These are phyloP conservation scores for Phytopythium delawarense DNA, from an alignment of 352 stramenopile species.

Conservation along the genomic window DNA sequence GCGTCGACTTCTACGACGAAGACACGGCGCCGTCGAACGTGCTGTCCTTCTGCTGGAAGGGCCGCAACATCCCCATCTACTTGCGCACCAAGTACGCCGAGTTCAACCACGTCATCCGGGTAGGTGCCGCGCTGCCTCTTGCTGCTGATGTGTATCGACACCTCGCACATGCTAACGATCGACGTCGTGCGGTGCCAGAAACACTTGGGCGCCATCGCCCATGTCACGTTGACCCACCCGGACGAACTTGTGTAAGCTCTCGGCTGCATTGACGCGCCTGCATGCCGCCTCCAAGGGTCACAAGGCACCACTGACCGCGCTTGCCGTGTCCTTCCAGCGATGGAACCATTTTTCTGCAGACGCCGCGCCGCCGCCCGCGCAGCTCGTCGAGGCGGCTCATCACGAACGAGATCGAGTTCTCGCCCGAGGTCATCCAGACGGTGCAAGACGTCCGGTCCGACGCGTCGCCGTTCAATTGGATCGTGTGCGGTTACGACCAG, in stretches of 20 bases:
- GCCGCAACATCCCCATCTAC: constrained; percentile 79
- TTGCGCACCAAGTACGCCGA: constrained; percentile 85
- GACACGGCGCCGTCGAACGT: constrained; percentile 63
- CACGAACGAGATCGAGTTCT: constrained; percentile 82
- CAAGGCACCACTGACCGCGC: not conserved
- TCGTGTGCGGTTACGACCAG: constrained; percentile 75
- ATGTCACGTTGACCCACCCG: constrained; percentile 68
- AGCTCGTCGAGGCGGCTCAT: constrained; percentile 69
- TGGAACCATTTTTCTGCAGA: constrained; percentile 56
- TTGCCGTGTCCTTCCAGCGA: constrained; percentile 27
- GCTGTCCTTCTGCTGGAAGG: constrained; percentile 88
- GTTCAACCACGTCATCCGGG: constrained; percentile 86
- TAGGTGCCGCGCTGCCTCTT: constrained; percentile 14
- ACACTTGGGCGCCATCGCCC: constrained; percentile 70
- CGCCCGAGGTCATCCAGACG: constrained; percentile 55
- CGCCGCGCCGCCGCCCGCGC: constrained; percentile 50
- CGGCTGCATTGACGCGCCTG: not conserved
- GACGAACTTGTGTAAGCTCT: constrained; percentile 71
- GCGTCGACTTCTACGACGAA: constrained; percentile 64
- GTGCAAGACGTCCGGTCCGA: constrained; percentile 84
- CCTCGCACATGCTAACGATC: constrained; percentile 4
- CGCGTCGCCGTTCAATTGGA: constrained; percentile 78
- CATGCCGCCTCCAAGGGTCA: not conserved
- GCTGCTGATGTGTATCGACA: not conserved
- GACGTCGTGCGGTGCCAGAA: constrained; percentile 34